These are phyloP conservation scores for Lactifluus rugatus DNA, from an alignment of 768 basidiomycete species.

Conservation along the genomic window DNA sequence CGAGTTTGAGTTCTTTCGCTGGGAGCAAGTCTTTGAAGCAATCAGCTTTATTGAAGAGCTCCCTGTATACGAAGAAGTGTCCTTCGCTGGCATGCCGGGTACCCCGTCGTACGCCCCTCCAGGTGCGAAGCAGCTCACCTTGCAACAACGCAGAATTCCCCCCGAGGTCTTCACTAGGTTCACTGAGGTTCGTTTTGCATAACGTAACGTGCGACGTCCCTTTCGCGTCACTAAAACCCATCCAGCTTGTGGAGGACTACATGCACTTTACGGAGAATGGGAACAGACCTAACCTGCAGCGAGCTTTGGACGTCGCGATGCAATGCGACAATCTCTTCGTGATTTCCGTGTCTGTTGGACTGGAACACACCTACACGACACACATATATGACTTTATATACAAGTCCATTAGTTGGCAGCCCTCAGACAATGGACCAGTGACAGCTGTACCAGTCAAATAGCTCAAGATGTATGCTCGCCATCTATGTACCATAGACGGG, in stretches of 20 bases:
- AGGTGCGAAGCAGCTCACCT: background rate
- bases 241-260: slow-evolving; percentile 9
- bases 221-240: background rate
- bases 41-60: slow-evolving; percentile 13
- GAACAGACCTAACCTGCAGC: slow-evolving; percentile 16
- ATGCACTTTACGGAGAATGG: slow-evolving; percentile 18
- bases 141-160: slow-evolving; percentile 13
- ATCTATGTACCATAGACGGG: background rate
- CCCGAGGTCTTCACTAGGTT: background rate
- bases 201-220: background rate
- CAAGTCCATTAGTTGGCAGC: slow-evolving; percentile 9
- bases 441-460: background rate
- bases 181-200: slow-evolving; percentile 7
- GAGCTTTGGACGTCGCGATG: slow-evolving; percentile 13
- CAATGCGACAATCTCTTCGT: slow-evolving; percentile 13
- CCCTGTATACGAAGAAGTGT: background rate
- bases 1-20: slow-evolving; percentile 20
- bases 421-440: slow-evolving; percentile 2
- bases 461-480: background rate
- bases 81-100: slow-evolving; percentile 19
- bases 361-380: slow-evolving; percentile 17
- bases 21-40: slow-evolving; percentile 18
- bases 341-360: slow-evolving; percentile 14
- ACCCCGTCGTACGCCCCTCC: slow-evolving; percentile 15
- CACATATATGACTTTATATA: slow-evolving; percentile 20